Conservation (phyloP, 768 basidiomycete genomes). For the Lactarius pseudohatsudake region DNA sequence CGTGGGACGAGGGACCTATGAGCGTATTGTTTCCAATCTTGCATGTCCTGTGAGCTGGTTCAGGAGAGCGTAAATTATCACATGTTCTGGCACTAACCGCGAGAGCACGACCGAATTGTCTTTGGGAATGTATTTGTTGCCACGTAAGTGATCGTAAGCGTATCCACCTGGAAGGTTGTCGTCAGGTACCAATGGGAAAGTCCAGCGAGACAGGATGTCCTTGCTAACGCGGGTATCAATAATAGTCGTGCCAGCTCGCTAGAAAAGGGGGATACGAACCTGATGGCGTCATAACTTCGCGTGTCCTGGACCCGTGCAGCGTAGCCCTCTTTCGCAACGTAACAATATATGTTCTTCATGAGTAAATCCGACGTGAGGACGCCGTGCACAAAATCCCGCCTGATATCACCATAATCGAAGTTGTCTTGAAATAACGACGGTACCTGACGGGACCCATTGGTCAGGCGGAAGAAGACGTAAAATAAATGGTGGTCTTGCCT, state of each 20-base stretch:
- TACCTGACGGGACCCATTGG: conserved; percentile 52
- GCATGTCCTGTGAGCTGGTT: conserved; percentile 59
- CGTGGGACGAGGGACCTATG: conserved; percentile 74
- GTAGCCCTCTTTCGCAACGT: conserved; percentile 85
- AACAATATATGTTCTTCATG: conserved; percentile 92
- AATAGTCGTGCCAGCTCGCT: conserved; percentile 2
- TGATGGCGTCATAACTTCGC: conserved; percentile 85
- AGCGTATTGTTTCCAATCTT: conserved; percentile 79
- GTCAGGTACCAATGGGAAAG: conserved; percentile 94
- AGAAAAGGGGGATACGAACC: conserved; percentile 44
- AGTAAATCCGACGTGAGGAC: conserved; percentile 91
- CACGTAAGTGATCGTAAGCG: conserved; percentile 80
- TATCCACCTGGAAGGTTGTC: conserved; percentile 85
- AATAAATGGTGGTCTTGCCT: conserved; percentile 42
- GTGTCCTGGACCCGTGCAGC: conserved; percentile 94
- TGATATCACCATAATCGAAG: conserved; percentile 93
- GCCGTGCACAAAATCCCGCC: conserved; percentile 91
- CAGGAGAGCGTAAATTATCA: conserved; percentile 10
- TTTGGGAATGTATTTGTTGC: conserved; percentile 86
- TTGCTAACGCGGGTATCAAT: conserved; percentile 51
- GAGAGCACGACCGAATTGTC: conserved; percentile 77
- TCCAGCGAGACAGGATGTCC: conserved; percentile 91
- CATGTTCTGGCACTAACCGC: conserved; percentile 50
- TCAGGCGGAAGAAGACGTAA: not conserved
- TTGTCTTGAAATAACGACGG: conserved; percentile 98